Conservation (phyloP, 1,284 basidiomycete species). For the Quambalaria eucalypti region DNA sequence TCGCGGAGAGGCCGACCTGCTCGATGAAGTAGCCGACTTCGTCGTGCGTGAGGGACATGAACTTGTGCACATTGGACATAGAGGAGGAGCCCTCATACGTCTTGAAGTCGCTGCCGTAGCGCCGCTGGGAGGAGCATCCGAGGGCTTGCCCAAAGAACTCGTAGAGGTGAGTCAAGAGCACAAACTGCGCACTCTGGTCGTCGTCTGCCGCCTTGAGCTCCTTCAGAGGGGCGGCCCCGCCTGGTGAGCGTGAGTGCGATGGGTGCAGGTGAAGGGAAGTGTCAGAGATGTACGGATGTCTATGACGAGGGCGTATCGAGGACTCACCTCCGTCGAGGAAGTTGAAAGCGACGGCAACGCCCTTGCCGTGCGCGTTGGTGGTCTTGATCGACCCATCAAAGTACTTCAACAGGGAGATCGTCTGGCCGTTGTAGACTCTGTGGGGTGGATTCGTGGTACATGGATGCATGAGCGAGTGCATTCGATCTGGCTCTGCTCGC, state of each 20-base stretch:
- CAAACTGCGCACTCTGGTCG: constrained; percentile 2
- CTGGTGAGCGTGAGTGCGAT: too few species aligned
- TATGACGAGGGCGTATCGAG: too few species aligned
- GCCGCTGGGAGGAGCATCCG: constrained; percentile 10
- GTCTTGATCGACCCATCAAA: constrained; percentile 11
- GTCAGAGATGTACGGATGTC: too few species aligned
- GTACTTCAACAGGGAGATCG: constrained; percentile 12
- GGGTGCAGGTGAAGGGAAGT: neutral
- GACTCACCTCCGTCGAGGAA: constrained; percentile 16
- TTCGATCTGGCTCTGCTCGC: neutral
- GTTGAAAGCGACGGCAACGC: constrained; percentile 10
- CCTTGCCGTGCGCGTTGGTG: constrained; percentile 10
- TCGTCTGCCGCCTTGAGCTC: constrained; percentile 12
- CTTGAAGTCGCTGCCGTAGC: neutral
- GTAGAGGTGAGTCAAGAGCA: constrained; percentile 18
- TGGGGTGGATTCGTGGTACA: too few species aligned
- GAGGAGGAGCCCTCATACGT: constrained; percentile 10
- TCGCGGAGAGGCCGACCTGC: constrained; percentile 13
- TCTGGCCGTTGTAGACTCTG: constrained; percentile 1
- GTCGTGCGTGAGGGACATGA: constrained; percentile 13
- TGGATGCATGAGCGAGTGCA: neutral
- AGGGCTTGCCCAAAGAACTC: constrained; percentile 16
- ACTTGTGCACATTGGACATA: constrained; percentile 18
- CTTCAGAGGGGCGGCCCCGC: constrained; percentile 16
- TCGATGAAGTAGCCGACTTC: constrained; percentile 11